phyloP scores from a whole-genome alignment of 2,329 filamentous ascomycete genomes.

The Aspergillus viridinutans region DNA sequence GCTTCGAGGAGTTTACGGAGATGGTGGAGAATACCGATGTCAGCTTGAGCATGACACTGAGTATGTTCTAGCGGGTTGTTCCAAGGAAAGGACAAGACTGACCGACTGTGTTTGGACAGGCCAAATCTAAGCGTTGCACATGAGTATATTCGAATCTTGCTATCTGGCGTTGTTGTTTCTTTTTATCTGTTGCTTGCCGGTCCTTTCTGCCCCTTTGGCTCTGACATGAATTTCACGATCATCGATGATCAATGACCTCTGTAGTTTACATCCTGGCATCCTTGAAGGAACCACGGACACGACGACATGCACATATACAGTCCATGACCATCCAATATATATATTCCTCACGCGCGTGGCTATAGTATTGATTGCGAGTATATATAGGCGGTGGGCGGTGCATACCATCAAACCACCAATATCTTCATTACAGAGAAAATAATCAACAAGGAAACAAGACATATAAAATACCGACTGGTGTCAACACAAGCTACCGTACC shows the following conservation, averaged over 20 bases:
- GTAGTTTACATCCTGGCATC: not conserved
- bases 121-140: conserved; percentile 12
- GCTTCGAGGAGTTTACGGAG: conserved; percentile 97
- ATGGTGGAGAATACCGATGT: conserved; percentile 95
- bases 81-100: not conserved
- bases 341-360: not conserved
- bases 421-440: not conserved
- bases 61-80: conserved; percentile 37
- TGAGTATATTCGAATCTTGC: not conserved
- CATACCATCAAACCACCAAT: not conserved
- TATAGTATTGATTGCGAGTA: not conserved
- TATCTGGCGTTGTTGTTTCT: not conserved
- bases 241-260: not conserved
- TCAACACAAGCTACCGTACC: no score
- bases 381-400: no score
- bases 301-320: not conserved
- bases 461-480: no score
- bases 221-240: not conserved
- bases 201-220: not conserved
- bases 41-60: conserved; percentile 64
- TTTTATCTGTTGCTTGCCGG: not conserved
- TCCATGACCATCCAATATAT: not conserved
- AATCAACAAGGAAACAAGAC: no score
- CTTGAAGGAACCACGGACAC: not conserved
- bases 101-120: conserved; percentile 5